phyloP scores from a whole-genome alignment of 257 asterid genomes.

The Pogostemon cablin region DNA sequence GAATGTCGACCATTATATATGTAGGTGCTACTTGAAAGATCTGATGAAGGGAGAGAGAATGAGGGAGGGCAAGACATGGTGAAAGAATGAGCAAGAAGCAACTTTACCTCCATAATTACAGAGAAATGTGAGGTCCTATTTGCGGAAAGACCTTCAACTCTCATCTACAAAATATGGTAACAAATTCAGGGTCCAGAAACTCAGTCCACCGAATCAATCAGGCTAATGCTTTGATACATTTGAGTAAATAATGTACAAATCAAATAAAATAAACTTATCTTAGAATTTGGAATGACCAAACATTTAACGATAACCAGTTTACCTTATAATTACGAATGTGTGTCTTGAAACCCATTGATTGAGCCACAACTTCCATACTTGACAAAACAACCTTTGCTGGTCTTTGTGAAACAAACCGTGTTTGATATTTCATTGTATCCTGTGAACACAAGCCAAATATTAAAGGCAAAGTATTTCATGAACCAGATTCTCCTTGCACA shows the following conservation, averaged over 20 bases:
- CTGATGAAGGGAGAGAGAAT: conserved; percentile 40
- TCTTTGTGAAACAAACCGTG: conserved; percentile 86
- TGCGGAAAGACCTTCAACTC: conserved; percentile 91
- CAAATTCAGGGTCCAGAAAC: conserved; percentile 21
- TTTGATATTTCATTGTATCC: conserved; percentile 85
- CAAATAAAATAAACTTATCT: background rate
- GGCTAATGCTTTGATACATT: background rate
- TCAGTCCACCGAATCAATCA: background rate
- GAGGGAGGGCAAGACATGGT: conserved; percentile 12
- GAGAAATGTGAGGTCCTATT: conserved; percentile 87
- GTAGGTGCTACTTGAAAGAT: conserved; percentile 86
- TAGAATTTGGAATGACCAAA: background rate
- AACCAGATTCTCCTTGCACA: too few species aligned
- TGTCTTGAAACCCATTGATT: conserved; percentile 98
- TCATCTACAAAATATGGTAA: conserved; percentile 59
- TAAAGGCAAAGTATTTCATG: too few species aligned
- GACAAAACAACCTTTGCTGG: conserved; percentile 89
- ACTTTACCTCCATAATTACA: conserved; percentile 77
- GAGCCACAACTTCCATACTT: conserved; percentile 98
- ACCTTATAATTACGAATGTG: conserved; percentile 97
- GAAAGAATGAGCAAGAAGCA: background rate
- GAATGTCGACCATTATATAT: conserved; percentile 93
- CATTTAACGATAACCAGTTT: conserved; percentile 10
- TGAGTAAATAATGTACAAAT: background rate
- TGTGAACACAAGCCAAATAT: conserved; percentile 34